Conservation (phyloP, 2,329 filamentous ascomycete species). For the Cordyceps tenuipes region DNA sequence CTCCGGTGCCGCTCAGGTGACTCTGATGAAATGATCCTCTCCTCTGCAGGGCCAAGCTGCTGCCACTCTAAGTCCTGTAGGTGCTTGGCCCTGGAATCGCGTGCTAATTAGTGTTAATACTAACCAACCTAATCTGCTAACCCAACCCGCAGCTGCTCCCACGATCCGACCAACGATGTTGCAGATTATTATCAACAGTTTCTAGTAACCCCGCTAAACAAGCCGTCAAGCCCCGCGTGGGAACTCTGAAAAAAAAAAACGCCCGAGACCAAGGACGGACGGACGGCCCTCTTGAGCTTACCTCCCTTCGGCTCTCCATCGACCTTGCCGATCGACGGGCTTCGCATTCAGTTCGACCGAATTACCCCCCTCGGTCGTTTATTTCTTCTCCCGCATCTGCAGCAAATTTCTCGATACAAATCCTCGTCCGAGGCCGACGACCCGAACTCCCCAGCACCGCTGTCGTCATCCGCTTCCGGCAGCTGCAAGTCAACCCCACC, state of each 20-base stretch:
- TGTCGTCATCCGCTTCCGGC: neutral
- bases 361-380: neutral
- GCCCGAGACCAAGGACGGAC: neutral
- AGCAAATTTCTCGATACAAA: neutral
- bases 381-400: neutral
- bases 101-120: too few relatives aligned
- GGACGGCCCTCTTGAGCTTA: conserved; percentile 8
- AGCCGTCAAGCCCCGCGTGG: neutral
- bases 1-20: conserved; percentile 10
- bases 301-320: conserved; percentile 13
- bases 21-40: neutral
- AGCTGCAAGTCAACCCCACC: conserved; percentile 5
- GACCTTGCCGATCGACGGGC: neutral
- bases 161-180: neutral
- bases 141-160: neutral
- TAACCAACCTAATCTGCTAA: too few relatives aligned
- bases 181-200: neutral
- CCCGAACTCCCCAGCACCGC: neutral
- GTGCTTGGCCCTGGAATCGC: neutral
- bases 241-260: neutral
- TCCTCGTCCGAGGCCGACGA: neutral
- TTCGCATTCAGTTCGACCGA: conserved; percentile 3
- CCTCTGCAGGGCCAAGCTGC: neutral
- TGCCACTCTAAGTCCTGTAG: neutral
- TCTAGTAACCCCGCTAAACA: neutral